These are phyloP conservation scores for Raphanus sativus DNA, from an alignment of 345 rosid genomes.

Conservation along the genomic window DNA sequence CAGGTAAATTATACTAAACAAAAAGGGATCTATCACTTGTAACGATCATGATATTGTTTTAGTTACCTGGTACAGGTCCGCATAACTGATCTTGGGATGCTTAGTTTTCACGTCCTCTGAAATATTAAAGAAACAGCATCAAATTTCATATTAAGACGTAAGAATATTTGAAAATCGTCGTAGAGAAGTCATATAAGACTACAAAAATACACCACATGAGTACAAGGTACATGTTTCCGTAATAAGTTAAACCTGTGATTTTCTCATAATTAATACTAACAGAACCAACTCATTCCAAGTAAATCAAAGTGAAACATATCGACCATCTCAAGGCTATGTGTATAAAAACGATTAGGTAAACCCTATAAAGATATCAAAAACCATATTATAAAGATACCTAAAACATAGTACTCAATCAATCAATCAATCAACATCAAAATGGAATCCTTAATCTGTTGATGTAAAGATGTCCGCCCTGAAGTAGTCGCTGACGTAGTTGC, in stretches of 20 bases:
- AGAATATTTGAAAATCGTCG: neutral
- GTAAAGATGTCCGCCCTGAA: too few species aligned
- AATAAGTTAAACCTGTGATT: neutral
- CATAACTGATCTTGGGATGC: constrained; percentile 67
- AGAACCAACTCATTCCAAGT: neutral
- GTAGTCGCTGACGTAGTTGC: too few species aligned
- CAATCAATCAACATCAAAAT: neutral
- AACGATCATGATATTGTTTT: too few species aligned
- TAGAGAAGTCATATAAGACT: neutral
- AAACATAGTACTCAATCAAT: neutral
- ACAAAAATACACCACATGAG: neutral
- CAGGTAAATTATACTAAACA: neutral
- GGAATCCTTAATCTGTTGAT: neutral
- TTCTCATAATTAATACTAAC: neutral
- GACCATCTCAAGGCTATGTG: neutral
- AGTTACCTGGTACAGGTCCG: constrained; percentile 44
- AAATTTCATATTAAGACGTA: neutral
- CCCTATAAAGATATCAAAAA: neutral
- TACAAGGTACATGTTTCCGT: neutral
- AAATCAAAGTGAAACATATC: neutral
- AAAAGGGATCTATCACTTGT: neutral
- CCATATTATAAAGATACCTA: neutral
- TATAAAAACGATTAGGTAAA: neutral
- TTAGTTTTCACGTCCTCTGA: constrained; percentile 60
- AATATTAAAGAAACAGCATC: constrained; percentile 3